These are phyloP conservation scores for Penicillium sp. DNA, from an alignment of 2,329 filamentous ascomycete genomes.

Conservation along the genomic window DNA sequence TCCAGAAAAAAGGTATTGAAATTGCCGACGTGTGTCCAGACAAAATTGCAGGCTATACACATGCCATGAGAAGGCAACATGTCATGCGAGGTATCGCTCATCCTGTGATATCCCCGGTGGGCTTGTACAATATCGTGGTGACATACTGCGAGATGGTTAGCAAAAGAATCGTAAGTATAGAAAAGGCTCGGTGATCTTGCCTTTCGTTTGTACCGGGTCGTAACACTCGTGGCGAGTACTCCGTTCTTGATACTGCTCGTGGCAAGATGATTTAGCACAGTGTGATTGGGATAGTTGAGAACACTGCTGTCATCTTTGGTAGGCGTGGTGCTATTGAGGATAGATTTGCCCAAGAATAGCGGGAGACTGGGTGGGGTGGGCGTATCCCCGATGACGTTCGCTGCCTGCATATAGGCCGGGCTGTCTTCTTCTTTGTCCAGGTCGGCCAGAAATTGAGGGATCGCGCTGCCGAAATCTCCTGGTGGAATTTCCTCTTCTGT, in stretches of 20 bases:
- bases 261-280: conserved; percentile 89
- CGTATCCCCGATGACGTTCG: conserved; percentile 68
- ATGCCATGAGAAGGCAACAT: not conserved
- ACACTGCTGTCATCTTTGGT: conserved; percentile 99
- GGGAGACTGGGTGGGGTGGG: conserved; percentile 78
- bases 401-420: conserved; percentile 65
- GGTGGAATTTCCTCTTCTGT: conserved; percentile 53
- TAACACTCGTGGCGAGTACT: conserved; percentile 88
- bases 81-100: conserved; percentile 15
- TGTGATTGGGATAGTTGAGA: conserved; percentile 93
- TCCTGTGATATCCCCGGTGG: conserved; percentile 50
- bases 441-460: conserved; percentile 81
- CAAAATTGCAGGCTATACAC: not conserved
- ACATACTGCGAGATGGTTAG: conserved; percentile 58
- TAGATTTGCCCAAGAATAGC: conserved; percentile 87
- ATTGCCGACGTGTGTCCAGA: not conserved
- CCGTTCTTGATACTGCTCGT: conserved; percentile 98
- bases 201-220: conserved; percentile 95
- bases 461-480: conserved; percentile 61
- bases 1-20: too few relatives aligned
- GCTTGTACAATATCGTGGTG: conserved; percentile 96
- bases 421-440: conserved; percentile 77
- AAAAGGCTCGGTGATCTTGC: conserved; percentile 21
- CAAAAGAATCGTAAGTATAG: not conserved
- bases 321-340: conserved; percentile 81